Evolutionary conservation across 2,329 filamentous ascomycete genomes (phyloP).

Genomic region (Venturia effusa): DNA sequence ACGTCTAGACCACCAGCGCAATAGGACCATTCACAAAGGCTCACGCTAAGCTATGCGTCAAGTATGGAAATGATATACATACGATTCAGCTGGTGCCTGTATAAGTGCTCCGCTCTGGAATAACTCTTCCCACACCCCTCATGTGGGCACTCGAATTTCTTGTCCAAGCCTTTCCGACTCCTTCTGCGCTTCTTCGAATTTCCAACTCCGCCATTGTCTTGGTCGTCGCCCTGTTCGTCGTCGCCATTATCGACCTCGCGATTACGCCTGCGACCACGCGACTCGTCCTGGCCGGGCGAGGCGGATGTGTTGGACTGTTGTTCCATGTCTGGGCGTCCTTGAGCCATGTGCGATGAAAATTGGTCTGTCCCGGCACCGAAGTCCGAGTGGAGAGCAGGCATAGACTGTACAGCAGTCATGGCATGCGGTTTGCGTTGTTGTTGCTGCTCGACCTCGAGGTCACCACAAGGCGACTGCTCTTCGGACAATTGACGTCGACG

Average conservation of each 20-base stretch:
- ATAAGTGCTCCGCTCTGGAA: slow-evolving; percentile 90
- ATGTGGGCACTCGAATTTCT: slow-evolving; percentile 61
- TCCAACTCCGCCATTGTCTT: slow-evolving; percentile 15
- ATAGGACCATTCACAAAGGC: neutral
- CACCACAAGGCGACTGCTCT: neutral
- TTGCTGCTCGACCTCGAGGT: neutral
- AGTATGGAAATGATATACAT: slow-evolving; percentile 26
- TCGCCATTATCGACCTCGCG: slow-evolving; percentile 23
- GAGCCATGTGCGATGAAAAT: slow-evolving; percentile 1
- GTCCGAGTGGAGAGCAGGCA: slow-evolving; percentile 7
- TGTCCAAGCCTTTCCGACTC: slow-evolving; percentile 69
- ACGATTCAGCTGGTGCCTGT: slow-evolving; percentile 93
- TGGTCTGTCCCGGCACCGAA: slow-evolving; percentile 8
- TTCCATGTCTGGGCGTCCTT: slow-evolving; percentile 8
- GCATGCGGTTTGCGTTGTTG: slow-evolving; percentile 8
- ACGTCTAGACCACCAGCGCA: neutral
- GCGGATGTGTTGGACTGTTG: neutral
- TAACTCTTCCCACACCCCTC: slow-evolving; percentile 92
- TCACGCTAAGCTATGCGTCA: neutral
- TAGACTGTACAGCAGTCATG: slow-evolving; percentile 10
- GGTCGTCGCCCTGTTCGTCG: slow-evolving; percentile 19
- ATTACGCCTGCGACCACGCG: slow-evolving; percentile 27
- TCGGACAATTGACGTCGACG: neutral
- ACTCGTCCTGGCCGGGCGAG: slow-evolving; percentile 18
- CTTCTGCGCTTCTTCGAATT: slow-evolving; percentile 48